Evolutionary conservation across 768 basidiomycete genomes (phyloP), one percentile per base, ranked within the genome.

Genomic region (Mrakia gelida): DNA sequence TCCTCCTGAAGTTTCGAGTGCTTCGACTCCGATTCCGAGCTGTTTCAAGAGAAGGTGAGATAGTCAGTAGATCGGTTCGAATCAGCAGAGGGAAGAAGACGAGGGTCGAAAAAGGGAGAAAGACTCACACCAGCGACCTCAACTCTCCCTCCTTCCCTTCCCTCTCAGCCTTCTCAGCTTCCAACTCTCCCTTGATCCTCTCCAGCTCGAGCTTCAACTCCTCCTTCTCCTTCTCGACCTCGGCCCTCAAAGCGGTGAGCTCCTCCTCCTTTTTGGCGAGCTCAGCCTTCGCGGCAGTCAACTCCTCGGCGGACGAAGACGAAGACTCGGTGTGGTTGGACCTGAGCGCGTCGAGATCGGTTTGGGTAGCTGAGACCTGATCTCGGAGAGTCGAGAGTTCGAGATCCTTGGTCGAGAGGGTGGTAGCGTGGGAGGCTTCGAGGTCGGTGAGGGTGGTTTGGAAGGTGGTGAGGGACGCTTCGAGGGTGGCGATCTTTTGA

Each of bases 391-490:
- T 8, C 16, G 21, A 30, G 28, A 75, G 26, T 28, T 71, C 71
- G 21, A 70, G n/a, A 30, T 43, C 71, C 59, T 63, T 54, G 67
- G 54, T 49, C 9, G 34, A 45, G 2, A 68, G 38, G 2, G 67
- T 59, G 0, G 54, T 10, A 15, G 30, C 70, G 23, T 54, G 70
- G 9, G 41, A 54, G 3, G 71, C 26, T 23, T 38, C 76, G 30
- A 30, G 70, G 18, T 72, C 71, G 41, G 70, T 59, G 43, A 72
- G 52, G n/a, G 70, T 65, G 68, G 67, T 72, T 59, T 72, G 70
- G 16, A 70, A 32, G 16, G 28, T 28, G 23, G 71, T 56, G 30
- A 77, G 70, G 21, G 76, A 41, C 13, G 70, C 43, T n/a, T 77
- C 70, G 15, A 77, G 45, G 7, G 52, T 28, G 13, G 76, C 68